Evolutionary conservation across 2,329 filamentous ascomycete genomes (phyloP).

Genomic region (Calonectria pteridis): DNA sequence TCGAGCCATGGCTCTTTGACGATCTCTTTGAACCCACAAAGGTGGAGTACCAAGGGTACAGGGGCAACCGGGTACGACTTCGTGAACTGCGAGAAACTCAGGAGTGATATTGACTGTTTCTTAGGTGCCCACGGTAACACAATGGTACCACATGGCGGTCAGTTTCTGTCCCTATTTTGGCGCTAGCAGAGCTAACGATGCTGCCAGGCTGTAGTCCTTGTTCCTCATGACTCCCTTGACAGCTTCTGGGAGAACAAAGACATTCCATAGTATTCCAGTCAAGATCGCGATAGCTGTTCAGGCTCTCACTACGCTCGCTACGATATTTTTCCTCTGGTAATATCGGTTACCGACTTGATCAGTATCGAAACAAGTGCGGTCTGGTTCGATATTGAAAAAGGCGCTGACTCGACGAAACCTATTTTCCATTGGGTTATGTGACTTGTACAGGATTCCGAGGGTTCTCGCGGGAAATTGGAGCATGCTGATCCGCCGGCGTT

Average conservation of each 20-base stretch:
- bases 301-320: too few species aligned
- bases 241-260: background rate
- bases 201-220: conserved; percentile 30
- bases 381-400: too few species aligned
- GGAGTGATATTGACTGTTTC: background rate
- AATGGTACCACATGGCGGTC: conserved; percentile 42
- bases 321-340: too few species aligned
- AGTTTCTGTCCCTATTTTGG: background rate
- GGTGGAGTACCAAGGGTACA: conserved; percentile 44
- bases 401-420: too few species aligned
- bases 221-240: conserved; percentile 31
- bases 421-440: too few species aligned
- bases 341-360: too few species aligned
- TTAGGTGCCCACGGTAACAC: conserved; percentile 37
- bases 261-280: too few species aligned
- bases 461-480: too few species aligned
- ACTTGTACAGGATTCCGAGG: too few species aligned
- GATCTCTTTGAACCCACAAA: conserved; percentile 14
- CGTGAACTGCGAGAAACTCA: background rate
- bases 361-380: too few species aligned
- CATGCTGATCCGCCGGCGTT: too few species aligned
- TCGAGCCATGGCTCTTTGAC: conserved; percentile 39
- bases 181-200: background rate
- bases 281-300: too few species aligned
- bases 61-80: conserved; percentile 43